Percentiles rank a stretch among this genome's conserved stretches.
Conservation (phyloP, 1,284 basidiomycete species). For the Cryptococcus amylolentus region DNA sequence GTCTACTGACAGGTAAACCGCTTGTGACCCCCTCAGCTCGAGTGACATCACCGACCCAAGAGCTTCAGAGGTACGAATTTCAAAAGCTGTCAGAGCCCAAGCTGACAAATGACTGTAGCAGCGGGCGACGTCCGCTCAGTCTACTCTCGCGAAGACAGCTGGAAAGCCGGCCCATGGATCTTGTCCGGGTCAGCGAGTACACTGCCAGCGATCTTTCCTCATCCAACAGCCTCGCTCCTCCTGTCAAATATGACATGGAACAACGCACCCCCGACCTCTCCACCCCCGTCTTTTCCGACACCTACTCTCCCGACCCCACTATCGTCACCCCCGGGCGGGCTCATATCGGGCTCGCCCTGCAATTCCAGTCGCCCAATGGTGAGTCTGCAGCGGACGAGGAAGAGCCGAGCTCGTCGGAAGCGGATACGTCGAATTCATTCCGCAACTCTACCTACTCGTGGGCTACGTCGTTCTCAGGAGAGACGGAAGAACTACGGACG, state of each 20-base stretch:
- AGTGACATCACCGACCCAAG: no score
- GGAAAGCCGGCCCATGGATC: neutral
- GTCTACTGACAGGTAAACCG: no score
- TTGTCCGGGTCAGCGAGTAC: neutral
- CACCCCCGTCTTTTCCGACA: slow-evolving; percentile 12
- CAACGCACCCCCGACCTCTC: slow-evolving; percentile 11
- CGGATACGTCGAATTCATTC: slow-evolving; percentile 4
- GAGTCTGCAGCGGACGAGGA: neutral
- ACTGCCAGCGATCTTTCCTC: neutral
- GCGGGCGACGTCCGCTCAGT: neutral
- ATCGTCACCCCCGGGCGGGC: slow-evolving; percentile 11
- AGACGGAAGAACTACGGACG: slow-evolving; percentile 29
- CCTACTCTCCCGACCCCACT: slow-evolving; percentile 13
- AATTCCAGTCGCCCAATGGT: slow-evolving; percentile 3
- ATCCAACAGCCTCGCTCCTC: neutral
- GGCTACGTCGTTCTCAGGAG: slow-evolving; percentile 35
- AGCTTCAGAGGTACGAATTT: no score
- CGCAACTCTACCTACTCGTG: slow-evolving; percentile 34
- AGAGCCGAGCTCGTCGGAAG: slow-evolving; percentile 1
- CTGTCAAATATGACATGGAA: neutral
- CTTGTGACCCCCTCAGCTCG: no score
- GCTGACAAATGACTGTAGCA: no score
- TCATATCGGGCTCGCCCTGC: slow-evolving; percentile 10
- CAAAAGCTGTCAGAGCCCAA: no score
- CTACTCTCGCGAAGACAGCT: neutral